phyloP scores from a whole-genome alignment of 305 asterid species.

The Lippia alba region DNA sequence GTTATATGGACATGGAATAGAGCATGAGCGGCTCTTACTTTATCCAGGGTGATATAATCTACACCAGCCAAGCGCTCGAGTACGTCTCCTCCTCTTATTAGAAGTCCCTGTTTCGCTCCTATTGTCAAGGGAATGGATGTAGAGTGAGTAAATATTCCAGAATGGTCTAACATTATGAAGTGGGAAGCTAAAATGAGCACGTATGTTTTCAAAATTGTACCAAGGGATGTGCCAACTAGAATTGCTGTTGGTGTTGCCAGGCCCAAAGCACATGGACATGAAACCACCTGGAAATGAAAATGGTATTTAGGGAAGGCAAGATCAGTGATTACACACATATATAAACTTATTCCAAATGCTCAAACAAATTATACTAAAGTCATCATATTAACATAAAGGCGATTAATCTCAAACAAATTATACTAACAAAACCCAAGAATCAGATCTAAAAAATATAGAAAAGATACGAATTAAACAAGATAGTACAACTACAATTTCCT shows the following conservation, averaged over 20 bases:
- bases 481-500: slow-evolving; percentile 19
- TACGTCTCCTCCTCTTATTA: slow-evolving; percentile 96
- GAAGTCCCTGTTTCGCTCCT: slow-evolving; percentile 98
- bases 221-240: slow-evolving; percentile 97
- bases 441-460: slow-evolving; percentile 1
- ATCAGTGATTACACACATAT: slow-evolving; percentile 21
- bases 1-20: slow-evolving; percentile 10
- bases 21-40: slow-evolving; percentile 52
- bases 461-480: slow-evolving; percentile 19
- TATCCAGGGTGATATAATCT: slow-evolving; percentile 78
- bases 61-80: slow-evolving; percentile 90
- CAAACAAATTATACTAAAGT: background rate
- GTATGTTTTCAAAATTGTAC: slow-evolving; percentile 46
- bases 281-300: slow-evolving; percentile 75
- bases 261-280: slow-evolving; percentile 99
- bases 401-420: slow-evolving; percentile 1
- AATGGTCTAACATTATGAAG: slow-evolving; percentile 23
- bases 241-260: slow-evolving; percentile 99
- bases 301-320: slow-evolving; percentile 25
- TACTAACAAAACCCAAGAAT: slow-evolving; percentile 4
- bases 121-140: slow-evolving; percentile 28
- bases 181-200: background rate
- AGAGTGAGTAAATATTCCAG: slow-evolving; percentile 27
- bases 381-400: background rate
- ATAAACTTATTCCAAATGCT: background rate